Evolutionary conservation across 495 filamentous ascomycete species (phyloP), one percentile per base, ranked within the genome.

Genomic region (Neurospora sp.): DNA sequence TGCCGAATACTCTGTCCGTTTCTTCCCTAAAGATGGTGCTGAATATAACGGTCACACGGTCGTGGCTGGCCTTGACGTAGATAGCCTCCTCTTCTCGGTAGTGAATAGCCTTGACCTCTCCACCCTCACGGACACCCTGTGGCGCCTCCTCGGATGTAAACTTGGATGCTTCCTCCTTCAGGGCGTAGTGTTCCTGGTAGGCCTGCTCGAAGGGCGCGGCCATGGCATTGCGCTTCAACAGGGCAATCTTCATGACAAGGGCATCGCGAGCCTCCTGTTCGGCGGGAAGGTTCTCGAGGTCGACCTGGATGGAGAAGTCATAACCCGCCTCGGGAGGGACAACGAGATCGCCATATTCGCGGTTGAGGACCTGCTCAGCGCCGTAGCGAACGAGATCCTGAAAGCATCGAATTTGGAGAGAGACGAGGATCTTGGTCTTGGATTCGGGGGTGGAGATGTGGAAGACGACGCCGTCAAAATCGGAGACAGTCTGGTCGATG

Each of bases 41-140:
- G 89, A 99, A 99, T 79, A 99, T 98, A 78, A 99, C 95, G 1
- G 96, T 99, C 46, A 99, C 96, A 72, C 96, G 91, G 80, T 99
- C 96, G 81, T 94, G 92, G 81, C 92, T 96, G 40, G 96, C 95
- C 83, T 98, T 97, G 86, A 99, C 93, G 82, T 97, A 99, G 80
- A 99, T 98, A n/a, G 96, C 96, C 80, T 99, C 96, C 85, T 98
- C 96, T 76, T 99, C 96, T 20, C 96, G 91, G 84, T 99, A 98
- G 77, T 98, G 95, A 74, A 99, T 96, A 3, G 95, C 91, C 91
- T 96, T 97, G 35, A 98, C 92, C 76, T 96, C 91, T 46, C 94
- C 94, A 39, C 94, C 93, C 84, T 97, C 95, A 78, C 87, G 84
- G 41, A 96, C 86, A 62, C 94, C 94, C 79, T 95, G 91, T 2